Base-by-base conservation (phyloP, 2,329 filamentous ascomycete genomes). In the Xylaria sp. region DNA sequence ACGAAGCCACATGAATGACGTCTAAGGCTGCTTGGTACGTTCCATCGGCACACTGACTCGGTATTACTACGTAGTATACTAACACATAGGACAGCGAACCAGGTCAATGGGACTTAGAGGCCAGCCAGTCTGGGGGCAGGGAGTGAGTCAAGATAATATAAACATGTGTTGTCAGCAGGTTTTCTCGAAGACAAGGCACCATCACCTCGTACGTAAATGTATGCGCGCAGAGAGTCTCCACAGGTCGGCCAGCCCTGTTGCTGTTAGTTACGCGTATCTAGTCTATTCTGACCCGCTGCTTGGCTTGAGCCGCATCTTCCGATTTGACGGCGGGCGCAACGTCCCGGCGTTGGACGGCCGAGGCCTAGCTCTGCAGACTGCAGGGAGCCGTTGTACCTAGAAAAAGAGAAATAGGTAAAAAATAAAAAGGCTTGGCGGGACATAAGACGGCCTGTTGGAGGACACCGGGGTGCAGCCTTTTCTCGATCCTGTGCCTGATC, bases 1-100 rank as follows among this genome's bases (percentile, higher is more conserved):
- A 52, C 39, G 44, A 21, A 48, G 48, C 38, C 38, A 39, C 39
- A 40, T 45, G 44, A 13, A 54, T 67, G 65, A 67, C 61, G 65
- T 66, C 52, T 46, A 57, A 59, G 44, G 47, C 53, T 47, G 47
- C 21, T 38, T 2, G 43, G 40, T 43, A 46, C 26, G 51, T 48
- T 47, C 44, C 44, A 48, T 53, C 48, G 26, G 18, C 39, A n/a
- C n/a, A n/a, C n/a, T 46, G 45, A 47, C 39, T n/a, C 16, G 24
- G 18, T 18, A 17, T 51, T 26, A 24, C 5, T 34, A 4, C 22
- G 13, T 13, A 34, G 8, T 34, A 13, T 13, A 11, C 29, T 13
- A 34, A 13, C 29, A 34, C 16, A 34, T 34, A 34, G 8, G 29
- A 34, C 4, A 13, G 11, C 6, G 29, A 34, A 34, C 9, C 11